Conservation (phyloP, 805 yeast species). For the Spathaspora sp. region DNA sequence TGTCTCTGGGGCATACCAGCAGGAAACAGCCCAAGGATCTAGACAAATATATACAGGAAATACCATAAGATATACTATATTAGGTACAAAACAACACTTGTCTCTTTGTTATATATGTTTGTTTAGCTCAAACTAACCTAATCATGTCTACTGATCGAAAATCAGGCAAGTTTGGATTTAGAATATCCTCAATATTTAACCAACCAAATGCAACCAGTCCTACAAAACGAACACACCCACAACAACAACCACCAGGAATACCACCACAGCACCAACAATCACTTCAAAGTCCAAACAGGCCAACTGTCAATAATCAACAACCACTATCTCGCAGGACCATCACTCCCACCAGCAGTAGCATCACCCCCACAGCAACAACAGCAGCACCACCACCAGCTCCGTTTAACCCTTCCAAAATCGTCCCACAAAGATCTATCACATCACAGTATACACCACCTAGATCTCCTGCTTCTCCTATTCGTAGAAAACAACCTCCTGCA, state of each 20-base stretch:
- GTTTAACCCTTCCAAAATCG: too few species aligned
- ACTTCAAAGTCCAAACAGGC: not conserved
- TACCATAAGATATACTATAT: too few species aligned
- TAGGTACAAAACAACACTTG: too few species aligned
- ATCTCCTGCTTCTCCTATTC: not conserved
- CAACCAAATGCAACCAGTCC: slow-evolving; percentile 2
- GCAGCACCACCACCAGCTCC: too few species aligned
- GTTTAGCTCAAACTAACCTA: too few species aligned
- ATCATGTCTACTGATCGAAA: slow-evolving; percentile 12
- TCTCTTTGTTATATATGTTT: too few species aligned
- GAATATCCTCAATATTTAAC: slow-evolving; percentile 28
- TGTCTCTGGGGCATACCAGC: not conserved
- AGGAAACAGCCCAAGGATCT: too few species aligned
- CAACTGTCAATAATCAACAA: too few species aligned
- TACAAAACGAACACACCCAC: not conserved
- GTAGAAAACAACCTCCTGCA: not conserved
- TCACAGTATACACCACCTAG: not conserved
- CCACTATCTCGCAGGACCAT: too few species aligned
- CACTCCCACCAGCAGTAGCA: too few species aligned
- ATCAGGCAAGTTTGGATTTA: slow-evolving; percentile 21
- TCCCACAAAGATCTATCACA: too few species aligned
- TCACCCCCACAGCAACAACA: not conserved
- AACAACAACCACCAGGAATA: not conserved
- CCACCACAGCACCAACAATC: not conserved
- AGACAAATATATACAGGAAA: too few species aligned